These are phyloP conservation scores for Paxillus ammoniavirescens DNA, from an alignment of 768 basidiomycete species.

Conservation along the genomic window DNA sequence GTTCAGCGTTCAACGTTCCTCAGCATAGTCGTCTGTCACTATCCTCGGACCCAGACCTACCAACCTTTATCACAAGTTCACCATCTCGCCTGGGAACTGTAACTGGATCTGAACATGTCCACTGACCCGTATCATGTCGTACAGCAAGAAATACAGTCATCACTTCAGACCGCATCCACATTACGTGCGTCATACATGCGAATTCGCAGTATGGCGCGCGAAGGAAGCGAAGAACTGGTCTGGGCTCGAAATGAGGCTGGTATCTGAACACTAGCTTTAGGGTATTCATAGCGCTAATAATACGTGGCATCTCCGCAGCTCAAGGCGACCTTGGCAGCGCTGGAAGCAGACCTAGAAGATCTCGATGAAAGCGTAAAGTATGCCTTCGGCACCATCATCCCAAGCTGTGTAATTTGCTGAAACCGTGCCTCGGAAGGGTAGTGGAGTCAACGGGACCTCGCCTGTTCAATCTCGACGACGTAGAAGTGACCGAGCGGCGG, in stretches of 20 bases:
- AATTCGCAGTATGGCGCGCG: conserved; percentile 70
- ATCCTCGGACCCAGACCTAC: neutral
- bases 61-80: neutral
- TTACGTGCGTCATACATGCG: conserved; percentile 75
- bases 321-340: conserved; percentile 67
- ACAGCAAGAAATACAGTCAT: conserved; percentile 76
- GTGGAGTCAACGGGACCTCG: conserved; percentile 85
- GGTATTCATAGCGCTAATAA: neutral
- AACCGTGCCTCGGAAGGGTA: conserved; percentile 48
- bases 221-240: conserved; percentile 75
- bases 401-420: neutral
- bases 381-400: conserved; percentile 17
- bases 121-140: conserved; percentile 87
- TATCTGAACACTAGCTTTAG: neutral
- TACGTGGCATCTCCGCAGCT: conserved; percentile 43
- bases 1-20: too few relatives aligned
- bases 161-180: conserved; percentile 68
- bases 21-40: neutral
- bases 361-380: conserved; percentile 93
- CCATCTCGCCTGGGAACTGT: too few relatives aligned
- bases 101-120: conserved; percentile 44
- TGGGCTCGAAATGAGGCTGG: conserved; percentile 79
- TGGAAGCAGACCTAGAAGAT: conserved; percentile 89
- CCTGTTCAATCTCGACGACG: conserved; percentile 77
- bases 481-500: conserved; percentile 73